Conservation (phyloP, 352 stramenopile species). For the Phytophthora nicotianae region DNA sequence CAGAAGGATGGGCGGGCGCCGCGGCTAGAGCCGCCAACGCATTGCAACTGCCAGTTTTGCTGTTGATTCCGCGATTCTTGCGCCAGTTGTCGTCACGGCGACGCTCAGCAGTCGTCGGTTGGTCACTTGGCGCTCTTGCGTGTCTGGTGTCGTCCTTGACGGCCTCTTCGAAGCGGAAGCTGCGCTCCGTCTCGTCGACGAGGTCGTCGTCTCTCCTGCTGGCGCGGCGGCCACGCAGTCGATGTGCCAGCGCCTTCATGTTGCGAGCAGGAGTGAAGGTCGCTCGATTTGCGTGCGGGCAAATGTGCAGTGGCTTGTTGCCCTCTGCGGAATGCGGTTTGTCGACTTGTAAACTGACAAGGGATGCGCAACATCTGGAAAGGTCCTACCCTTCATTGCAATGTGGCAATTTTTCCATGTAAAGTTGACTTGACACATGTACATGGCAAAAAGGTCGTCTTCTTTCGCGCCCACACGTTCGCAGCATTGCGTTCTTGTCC, state of each 20-base stretch:
- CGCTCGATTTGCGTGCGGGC: constrained; percentile 7
- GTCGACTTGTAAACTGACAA: constrained; percentile 21
- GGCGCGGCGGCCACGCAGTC: constrained; percentile 28
- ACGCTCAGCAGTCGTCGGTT: neutral
- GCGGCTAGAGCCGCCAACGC: constrained; percentile 2
- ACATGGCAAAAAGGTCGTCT: constrained; percentile 1
- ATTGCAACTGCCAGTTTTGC: constrained; percentile 28
- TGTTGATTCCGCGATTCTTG: constrained; percentile 28
- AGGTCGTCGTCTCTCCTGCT: constrained; percentile 16
- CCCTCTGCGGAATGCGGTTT: constrained; percentile 2
- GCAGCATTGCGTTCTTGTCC: neutral
- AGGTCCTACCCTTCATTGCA: constrained; percentile 27
- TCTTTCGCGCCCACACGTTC: constrained; percentile 38
- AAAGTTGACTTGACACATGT: neutral
- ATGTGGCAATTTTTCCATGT: constrained; percentile 21
- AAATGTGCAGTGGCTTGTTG: neutral
- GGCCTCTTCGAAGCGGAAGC: constrained; percentile 17
- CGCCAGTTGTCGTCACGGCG: constrained; percentile 21
- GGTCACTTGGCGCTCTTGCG: constrained; percentile 1
- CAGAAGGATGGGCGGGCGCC: constrained; percentile 1
- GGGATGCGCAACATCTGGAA: constrained; percentile 16
- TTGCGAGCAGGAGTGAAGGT: constrained; percentile 14
- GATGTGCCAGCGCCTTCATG: constrained; percentile 48
- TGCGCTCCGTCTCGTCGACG: constrained; percentile 23
- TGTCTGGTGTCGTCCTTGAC: constrained; percentile 1